Percentiles rank a stretch among this genome's conserved stretches.
These are phyloP conservation scores for Emericellopsis cladophorae DNA, from an alignment of 2,329 filamentous ascomycete species.

Conservation along the genomic window DNA sequence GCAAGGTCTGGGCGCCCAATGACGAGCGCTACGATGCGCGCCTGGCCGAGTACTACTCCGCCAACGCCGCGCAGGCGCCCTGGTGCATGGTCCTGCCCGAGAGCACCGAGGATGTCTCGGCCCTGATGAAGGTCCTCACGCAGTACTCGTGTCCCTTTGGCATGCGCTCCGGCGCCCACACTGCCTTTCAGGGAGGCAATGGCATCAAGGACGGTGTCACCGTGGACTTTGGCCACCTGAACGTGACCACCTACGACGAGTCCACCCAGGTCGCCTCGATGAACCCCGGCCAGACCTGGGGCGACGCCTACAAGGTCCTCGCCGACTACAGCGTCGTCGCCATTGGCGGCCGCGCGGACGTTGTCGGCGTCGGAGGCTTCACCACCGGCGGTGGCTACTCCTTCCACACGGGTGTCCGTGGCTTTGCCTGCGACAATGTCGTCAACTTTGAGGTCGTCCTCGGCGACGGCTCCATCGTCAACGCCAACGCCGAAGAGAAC, in stretches of 20 bases:
- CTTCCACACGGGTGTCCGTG: conserved; percentile 9
- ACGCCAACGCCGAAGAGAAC: conserved; percentile 26
- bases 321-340: conserved; percentile 19
- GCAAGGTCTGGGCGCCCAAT: conserved; percentile 10
- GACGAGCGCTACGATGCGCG: conserved; percentile 9
- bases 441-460: conserved; percentile 27
- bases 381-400: conserved; percentile 8
- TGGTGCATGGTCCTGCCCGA: conserved; percentile 16
- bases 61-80: conserved; percentile 14
- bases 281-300: conserved; percentile 29
- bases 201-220: conserved; percentile 11
- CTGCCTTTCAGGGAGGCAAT: conserved; percentile 11
- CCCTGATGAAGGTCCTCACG: conserved; percentile 4
- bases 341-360: conserved; percentile 25
- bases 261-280: conserved; percentile 22
- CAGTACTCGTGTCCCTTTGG: conserved; percentile 9
- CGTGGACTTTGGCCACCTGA: conserved; percentile 9
- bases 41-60: conserved; percentile 14
- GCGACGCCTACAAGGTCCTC: conserved; percentile 5
- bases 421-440: conserved; percentile 31
- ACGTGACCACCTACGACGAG: conserved; percentile 6
- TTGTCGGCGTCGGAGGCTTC: conserved; percentile 11
- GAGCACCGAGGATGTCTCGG: conserved; percentile 10
- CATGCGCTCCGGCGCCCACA: conserved; percentile 14
- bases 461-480: conserved; percentile 25